Evolutionary conservation across 768 basidiomycete species (phyloP), one percentile per base, ranked within the genome.

Genomic region (Russula abietina): DNA sequence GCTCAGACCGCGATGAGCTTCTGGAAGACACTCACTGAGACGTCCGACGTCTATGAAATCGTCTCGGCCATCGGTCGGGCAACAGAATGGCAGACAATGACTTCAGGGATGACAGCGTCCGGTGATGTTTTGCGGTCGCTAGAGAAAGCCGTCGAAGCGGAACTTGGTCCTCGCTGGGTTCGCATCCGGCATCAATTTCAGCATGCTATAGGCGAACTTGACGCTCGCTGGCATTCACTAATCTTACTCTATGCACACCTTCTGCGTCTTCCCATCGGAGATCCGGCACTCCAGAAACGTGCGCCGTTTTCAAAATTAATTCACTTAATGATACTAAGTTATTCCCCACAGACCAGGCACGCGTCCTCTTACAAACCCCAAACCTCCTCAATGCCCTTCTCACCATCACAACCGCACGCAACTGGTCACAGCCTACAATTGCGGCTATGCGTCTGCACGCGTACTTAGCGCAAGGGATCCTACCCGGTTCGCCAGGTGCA

Each of bases 11-110:
- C 96, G 2, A 85, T 92, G 33, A 77, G 81, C 0, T 93, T 93
- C 77, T 99, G 97, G 86, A 91, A 89, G 71, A 78, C 81, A 4
- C 68, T 98, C n/a, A 83, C 80, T 32, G 96, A 99, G 70, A 85
- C 88, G 28, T 86, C 89, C 9, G 80, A 79, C 0, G 82, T 92
- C 66, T 78, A 82, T 33, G 87, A 91, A 51, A 78, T 96, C 12
- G 72, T 97, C 61, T 81, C 82, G 22, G 80, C 88, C 3, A 77
- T 98, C 22, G 83, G 86, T 28, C 78, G 81, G 64, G 83, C 85
- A 0, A 88, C 82, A 71, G 75, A 80, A 68, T 84, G 81, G 76
- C 89, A 92, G 70, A 69, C 75, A 7, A 71, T 75, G 4, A 60
- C 69, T 22, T 65, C 71, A 55, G 76, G 73, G 53, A 63, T 51